These are phyloP conservation scores for Phytopythium kandeliae DNA, from an alignment of 352 stramenopile species.

Conservation along the genomic window DNA sequence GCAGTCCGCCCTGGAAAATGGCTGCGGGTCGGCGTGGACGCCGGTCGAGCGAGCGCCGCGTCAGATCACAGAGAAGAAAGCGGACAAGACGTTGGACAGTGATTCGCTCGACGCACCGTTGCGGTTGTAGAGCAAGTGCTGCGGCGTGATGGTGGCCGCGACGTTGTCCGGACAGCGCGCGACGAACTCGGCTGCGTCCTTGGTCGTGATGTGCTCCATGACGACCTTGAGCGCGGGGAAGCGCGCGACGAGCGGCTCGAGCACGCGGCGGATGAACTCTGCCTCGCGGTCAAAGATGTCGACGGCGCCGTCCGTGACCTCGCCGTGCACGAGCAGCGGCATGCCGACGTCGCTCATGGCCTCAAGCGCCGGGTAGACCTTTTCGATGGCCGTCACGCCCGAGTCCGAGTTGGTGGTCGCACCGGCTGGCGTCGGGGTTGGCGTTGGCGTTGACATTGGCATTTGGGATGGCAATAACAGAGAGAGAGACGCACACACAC, in stretches of 20 bases:
- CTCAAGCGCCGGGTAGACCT: conserved; percentile 85
- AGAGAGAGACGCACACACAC: neutral
- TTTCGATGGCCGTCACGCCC: conserved; percentile 96
- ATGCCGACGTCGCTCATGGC: conserved; percentile 83
- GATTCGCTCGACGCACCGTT: conserved; percentile 67
- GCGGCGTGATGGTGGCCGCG: conserved; percentile 97
- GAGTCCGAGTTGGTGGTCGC: conserved; percentile 98
- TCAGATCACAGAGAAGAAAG: too few relatives aligned
- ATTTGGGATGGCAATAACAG: too few relatives aligned
- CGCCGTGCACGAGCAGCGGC: conserved; percentile 95
- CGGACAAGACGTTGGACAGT: too few relatives aligned
- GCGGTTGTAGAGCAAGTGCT: conserved; percentile 99
- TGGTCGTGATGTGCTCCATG: conserved; percentile 99
- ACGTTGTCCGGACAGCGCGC: conserved; percentile 84
- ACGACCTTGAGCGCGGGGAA: conserved; percentile 96
- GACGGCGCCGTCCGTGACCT: conserved; percentile 91
- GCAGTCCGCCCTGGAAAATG: conserved; percentile 92
- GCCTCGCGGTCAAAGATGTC: conserved; percentile 99
- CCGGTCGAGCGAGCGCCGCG: too few relatives aligned
- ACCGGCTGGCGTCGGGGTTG: conserved; percentile 62
- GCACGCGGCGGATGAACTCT: conserved; percentile 94
- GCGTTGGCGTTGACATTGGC: too few relatives aligned
- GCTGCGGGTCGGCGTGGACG: too few relatives aligned
- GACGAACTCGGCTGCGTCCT: conserved; percentile 96
- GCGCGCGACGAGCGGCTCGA: conserved; percentile 91